These are phyloP conservation scores for Purpureocillium lavendulum DNA, from an alignment of 2,329 filamentous ascomycete genomes.

Conservation along the genomic window DNA sequence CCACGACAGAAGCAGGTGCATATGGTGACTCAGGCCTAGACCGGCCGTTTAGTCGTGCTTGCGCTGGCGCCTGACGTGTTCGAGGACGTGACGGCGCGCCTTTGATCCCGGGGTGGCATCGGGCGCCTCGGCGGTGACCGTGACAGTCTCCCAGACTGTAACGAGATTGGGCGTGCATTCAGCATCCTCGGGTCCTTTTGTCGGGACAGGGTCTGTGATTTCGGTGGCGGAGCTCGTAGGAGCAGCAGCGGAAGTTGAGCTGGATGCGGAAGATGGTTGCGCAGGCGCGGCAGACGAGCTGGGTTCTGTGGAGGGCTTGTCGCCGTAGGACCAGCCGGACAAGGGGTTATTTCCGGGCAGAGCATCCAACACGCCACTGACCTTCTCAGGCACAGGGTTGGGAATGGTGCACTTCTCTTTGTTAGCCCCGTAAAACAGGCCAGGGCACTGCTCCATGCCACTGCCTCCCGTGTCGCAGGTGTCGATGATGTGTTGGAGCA, in stretches of 20 bases:
- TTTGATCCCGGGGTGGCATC: conserved; percentile 9
- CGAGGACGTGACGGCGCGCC: conserved; percentile 26
- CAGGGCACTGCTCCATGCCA: conserved; percentile 56
- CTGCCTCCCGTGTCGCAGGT: conserved; percentile 51
- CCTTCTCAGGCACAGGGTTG: conserved; percentile 34
- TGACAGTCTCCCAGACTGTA: conserved; percentile 38
- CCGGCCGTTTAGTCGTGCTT: conserved; percentile 12
- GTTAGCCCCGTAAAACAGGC: conserved; percentile 46
- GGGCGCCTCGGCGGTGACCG: conserved; percentile 26
- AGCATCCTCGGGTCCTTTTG: too few species aligned
- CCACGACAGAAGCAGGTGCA: too few species aligned
- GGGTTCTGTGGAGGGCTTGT: too few species aligned
- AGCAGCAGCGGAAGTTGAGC: too few species aligned
- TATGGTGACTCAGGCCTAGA: too few species aligned
- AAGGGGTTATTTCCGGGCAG: conserved; percentile 50
- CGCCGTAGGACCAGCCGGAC: conserved; percentile 41
- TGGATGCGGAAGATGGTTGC: too few species aligned
- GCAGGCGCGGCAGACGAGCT: too few species aligned
- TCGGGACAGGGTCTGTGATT: too few species aligned
- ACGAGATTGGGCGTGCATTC: conserved; percentile 17
- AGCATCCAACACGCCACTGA: conserved; percentile 31
- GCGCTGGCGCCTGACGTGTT: conserved; percentile 26
- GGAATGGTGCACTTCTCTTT: conserved; percentile 48
- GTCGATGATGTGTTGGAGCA: conserved; percentile 59
- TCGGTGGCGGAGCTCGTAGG: too few species aligned